Base-by-base conservation (phyloP, 441 rosid species). In the Croton laevigatus region DNA sequence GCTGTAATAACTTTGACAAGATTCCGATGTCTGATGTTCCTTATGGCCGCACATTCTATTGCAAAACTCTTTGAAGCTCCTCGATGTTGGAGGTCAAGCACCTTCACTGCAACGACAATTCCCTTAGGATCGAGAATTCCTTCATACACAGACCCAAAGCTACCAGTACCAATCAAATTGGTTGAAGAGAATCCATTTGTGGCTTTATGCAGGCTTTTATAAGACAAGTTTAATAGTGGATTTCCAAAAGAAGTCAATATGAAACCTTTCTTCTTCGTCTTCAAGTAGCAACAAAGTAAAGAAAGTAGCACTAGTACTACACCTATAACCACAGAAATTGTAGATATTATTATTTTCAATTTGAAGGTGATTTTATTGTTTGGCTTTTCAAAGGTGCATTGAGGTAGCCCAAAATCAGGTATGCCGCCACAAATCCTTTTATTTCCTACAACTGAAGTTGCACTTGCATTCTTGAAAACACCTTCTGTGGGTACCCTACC, bases 401-500 rank as follows among this genome's bases (percentile, higher is more conserved):
- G 14, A 46, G 51, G 3, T 46, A 46, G 17, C 1, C 51, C 51
- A 13, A 46, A 8, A 46, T 46, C 66, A n/a, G n/a, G 51, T 19
- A 42, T 19, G 5, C 66, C 66, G 5, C 66, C 66, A 20, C 66
- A 62, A 8, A 62, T n/a, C 44, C 23, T 45, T 14, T 22, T 3
- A 8, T 63, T 63, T 45, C 67, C 54, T 20, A 0, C 5, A 8
- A 64, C 0, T 1, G 10, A 45, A 5, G 27, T 46, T 6, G 40
- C 68, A 45, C 22, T 64, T 22, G 13, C 12, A 44, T 63, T 63
- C 67, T 63, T 22, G 67, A 63, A 63, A 42, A 42, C 5, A 1
- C 67, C 67, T 19, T 63, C 53, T 11, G n/a, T 20, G 12, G 67
- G 67, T 20, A 63, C 67, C 9, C 11, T 22, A 17, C 67, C 67